phyloP scores from a whole-genome alignment of 805 yeast species.

The Myxozyma neglecta region DNA sequence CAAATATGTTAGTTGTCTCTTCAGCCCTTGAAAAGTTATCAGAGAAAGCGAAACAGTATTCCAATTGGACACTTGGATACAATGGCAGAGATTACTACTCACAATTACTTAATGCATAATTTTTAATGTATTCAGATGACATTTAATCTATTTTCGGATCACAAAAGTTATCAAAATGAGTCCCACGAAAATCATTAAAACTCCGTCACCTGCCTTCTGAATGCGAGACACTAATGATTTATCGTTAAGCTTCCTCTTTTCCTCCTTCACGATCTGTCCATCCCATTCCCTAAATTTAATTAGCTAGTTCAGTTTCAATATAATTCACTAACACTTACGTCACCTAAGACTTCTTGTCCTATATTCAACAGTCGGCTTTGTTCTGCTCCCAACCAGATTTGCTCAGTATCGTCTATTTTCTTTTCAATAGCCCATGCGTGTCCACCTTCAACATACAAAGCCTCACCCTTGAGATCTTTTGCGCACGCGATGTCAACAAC shows the following conservation, averaged over 20 bases:
- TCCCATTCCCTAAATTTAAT: slow-evolving; percentile 7
- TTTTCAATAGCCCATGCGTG: slow-evolving; percentile 18
- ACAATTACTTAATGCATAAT: too few relatives aligned
- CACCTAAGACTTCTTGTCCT: slow-evolving; percentile 18
- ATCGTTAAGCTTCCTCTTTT: neutral
- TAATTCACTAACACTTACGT: neutral
- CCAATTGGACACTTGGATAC: too few relatives aligned
- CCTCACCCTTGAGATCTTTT: slow-evolving; percentile 8
- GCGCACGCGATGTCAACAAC: slow-evolving; percentile 15
- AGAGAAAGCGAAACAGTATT: too few relatives aligned
- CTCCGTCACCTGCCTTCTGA: neutral
- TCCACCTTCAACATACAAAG: slow-evolving; percentile 18
- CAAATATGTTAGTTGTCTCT: too few relatives aligned
- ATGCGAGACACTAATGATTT: neutral
- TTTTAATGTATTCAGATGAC: too few relatives aligned
- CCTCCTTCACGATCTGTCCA: slow-evolving; percentile 18
- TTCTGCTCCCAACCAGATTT: slow-evolving; percentile 17
- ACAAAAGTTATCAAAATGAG: too few relatives aligned
- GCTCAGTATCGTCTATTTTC: slow-evolving; percentile 14
- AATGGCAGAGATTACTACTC: too few relatives aligned
- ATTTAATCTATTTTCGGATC: too few relatives aligned
- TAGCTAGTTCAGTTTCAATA: neutral
- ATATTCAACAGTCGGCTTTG: neutral
- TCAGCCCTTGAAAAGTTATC: too few relatives aligned
- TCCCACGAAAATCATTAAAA: neutral